Evolutionary conservation across 495 filamentous ascomycete species (phyloP).

Genomic region (Tuber melanosporum): DNA sequence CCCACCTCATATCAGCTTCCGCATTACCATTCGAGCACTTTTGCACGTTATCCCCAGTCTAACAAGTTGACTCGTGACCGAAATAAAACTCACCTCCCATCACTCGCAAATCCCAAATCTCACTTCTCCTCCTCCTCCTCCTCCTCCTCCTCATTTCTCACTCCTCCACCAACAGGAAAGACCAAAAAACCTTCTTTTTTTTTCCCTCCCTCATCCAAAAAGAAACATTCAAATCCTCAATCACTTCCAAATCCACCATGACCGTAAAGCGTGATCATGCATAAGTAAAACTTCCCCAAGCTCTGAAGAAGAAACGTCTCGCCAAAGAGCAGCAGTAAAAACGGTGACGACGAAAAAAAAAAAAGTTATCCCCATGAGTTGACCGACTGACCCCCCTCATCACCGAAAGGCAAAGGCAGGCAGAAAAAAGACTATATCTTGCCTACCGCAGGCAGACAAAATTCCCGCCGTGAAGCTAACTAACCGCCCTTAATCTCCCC

Average conservation of each 20-base stretch:
- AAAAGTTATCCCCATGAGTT: not conserved
- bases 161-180: not conserved
- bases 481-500: not conserved
- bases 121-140: not conserved
- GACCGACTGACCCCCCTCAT: not conserved
- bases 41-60: not conserved
- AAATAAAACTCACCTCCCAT: not conserved
- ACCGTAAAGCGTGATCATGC: not conserved
- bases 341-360: not conserved
- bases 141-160: not conserved
- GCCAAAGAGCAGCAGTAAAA: not conserved
- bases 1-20: not conserved
- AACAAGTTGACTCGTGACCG: not conserved
- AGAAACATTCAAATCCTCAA: not conserved
- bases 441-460: not conserved
- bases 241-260: not conserved
- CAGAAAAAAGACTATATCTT: not conserved
- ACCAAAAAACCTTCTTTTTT: not conserved
- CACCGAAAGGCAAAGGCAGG: not conserved
- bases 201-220: not conserved
- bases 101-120: not conserved
- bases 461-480: slow-evolving; percentile 1
- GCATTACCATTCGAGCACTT: not conserved
- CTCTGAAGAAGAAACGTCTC: not conserved
- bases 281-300: not conserved